Base-by-base conservation (phyloP, 2,329 filamentous ascomycete species). In the Aureobasidium musti region DNA sequence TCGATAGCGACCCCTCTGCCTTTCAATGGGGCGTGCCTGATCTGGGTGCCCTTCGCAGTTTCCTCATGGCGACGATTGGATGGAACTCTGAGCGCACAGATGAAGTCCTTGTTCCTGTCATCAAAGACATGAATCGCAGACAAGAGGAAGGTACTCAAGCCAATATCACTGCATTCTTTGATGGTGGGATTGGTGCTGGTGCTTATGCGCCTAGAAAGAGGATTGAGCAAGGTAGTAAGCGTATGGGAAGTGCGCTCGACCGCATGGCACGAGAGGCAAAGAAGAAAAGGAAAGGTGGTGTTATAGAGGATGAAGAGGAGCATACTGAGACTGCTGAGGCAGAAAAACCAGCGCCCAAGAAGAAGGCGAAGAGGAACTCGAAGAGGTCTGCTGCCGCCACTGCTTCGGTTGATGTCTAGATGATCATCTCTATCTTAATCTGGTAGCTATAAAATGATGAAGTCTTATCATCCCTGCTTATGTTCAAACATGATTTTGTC, bases 21-120 rank as follows among this genome's bases (percentile, higher is more conserved):
- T 99, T 99, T 74, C 91, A 95, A 76, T 99, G 96, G 95, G 95
- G 95, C 35, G 91, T 97, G 0, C 95, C 95, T 0, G 94, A 99
- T 74, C 83, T 99, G 0, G 91, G 95, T 68, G 91, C 91, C 0
- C 80, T 99, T 69, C 82, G 96, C 7, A 82, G 84, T 30, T 99
- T 95, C 73, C 82, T 99, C 43, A 97, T 96, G 90, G 82, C 86
- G 1, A 97, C 94, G 1, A 91, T 99, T 71, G 95, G 95, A 0
- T 99, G 95, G 95, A 88, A 84, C 65, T 89, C 90, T 76, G 94
- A 98, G 77, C 84, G 92, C 8, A 98, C 94, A 0, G 95, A 99
- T 73, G 95, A 99, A 77, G 91, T 99, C 2, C 85, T 99, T 1
- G 91, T 99, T 1, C 95, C 95, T 0, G 96, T 99, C 1, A 95